Conservation (phyloP, 2,329 filamentous ascomycete genomes). For the Plenodomus tracheiphilus region DNA sequence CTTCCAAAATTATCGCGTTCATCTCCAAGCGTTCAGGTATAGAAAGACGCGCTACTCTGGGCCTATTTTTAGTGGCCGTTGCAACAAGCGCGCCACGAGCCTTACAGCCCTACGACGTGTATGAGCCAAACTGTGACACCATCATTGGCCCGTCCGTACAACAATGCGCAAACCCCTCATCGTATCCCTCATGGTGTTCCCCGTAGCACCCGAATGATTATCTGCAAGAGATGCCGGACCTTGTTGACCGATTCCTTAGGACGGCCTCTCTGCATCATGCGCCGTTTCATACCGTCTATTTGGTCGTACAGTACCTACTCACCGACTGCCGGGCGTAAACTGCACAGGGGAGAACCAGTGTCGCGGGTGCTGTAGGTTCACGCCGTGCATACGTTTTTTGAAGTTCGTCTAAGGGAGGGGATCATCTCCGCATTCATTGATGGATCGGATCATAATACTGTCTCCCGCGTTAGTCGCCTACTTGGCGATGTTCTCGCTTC, state of each 20-base stretch:
- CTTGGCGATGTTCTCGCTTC: slow-evolving; percentile 10
- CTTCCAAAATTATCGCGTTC: slow-evolving; percentile 19
- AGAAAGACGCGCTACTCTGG: slow-evolving; percentile 4
- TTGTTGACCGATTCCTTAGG: slow-evolving; percentile 4
- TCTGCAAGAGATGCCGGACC: slow-evolving; percentile 9
- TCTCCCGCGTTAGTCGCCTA: slow-evolving; percentile 10
- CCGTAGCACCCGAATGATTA: slow-evolving; percentile 13
- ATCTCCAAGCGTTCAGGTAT: slow-evolving; percentile 1
- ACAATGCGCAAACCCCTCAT: slow-evolving; percentile 19
- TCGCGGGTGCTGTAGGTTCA: slow-evolving; percentile 10
- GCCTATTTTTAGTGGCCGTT: slow-evolving; percentile 34
- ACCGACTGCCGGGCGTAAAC: slow-evolving; percentile 17
- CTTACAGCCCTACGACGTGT: slow-evolving; percentile 31
- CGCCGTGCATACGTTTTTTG: slow-evolving; percentile 2
- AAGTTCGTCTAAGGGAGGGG: neutral
- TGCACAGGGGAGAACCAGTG: slow-evolving; percentile 16
- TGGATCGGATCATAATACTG: neutral
- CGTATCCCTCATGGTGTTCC: slow-evolving; percentile 11
- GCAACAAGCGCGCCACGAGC: slow-evolving; percentile 20
- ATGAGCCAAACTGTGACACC: slow-evolving; percentile 2
- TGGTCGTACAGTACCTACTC: slow-evolving; percentile 8
- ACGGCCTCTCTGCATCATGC: slow-evolving; percentile 5
- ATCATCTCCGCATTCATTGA: slow-evolving; percentile 3
- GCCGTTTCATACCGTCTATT: neutral
- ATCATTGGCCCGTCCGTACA: slow-evolving; percentile 9